Percentiles rank a stretch among this genome's conserved stretches.
Conservation (phyloP, 2,329 filamentous ascomycete species). For the Phialophora macrospora region DNA sequence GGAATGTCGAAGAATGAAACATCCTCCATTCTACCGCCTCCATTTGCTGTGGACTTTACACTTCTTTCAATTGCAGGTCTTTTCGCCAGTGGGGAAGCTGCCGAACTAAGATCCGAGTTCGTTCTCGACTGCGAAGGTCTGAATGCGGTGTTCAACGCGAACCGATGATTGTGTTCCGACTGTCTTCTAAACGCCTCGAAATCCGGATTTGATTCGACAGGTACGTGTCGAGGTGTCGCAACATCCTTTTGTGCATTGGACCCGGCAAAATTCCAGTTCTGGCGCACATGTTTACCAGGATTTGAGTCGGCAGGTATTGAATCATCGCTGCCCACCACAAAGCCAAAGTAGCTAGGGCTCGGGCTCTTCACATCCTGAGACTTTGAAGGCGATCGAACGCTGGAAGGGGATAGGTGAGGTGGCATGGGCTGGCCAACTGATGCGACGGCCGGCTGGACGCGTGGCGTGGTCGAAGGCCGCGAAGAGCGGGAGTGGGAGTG, state of each 20-base stretch:
- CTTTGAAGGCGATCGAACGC: slow-evolving; percentile 51
- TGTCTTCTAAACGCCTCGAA: slow-evolving; percentile 79
- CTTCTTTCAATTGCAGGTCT: slow-evolving; percentile 24
- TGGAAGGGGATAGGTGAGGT: slow-evolving; percentile 53
- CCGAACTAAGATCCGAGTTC: slow-evolving; percentile 23
- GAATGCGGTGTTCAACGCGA: slow-evolving; percentile 26
- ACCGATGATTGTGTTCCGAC: slow-evolving; percentile 56
- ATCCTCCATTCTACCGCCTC: slow-evolving; percentile 26
- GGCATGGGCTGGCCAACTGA: slow-evolving; percentile 62
- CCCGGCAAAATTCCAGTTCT: slow-evolving; percentile 76
- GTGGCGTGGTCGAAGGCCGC: slow-evolving; percentile 53
- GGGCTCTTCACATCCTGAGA: slow-evolving; percentile 44
- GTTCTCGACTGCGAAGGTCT: slow-evolving; percentile 31
- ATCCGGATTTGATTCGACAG: slow-evolving; percentile 77
- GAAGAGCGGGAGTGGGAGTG: slow-evolving; percentile 38
- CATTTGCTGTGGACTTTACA: slow-evolving; percentile 23
- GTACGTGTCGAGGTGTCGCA: slow-evolving; percentile 69
- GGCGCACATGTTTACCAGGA: slow-evolving; percentile 63
- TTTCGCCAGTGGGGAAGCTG: slow-evolving; percentile 28
- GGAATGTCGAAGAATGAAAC: slow-evolving; percentile 50
- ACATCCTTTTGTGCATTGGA: slow-evolving; percentile 72
- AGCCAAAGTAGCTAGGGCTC: slow-evolving; percentile 87
- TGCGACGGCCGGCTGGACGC: slow-evolving; percentile 59
- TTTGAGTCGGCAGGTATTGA: slow-evolving; percentile 67
- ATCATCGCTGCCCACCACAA: slow-evolving; percentile 65